Conservation (phyloP, 2,329 filamentous ascomycete genomes). For the Pseudocercospora cruenta region DNA sequence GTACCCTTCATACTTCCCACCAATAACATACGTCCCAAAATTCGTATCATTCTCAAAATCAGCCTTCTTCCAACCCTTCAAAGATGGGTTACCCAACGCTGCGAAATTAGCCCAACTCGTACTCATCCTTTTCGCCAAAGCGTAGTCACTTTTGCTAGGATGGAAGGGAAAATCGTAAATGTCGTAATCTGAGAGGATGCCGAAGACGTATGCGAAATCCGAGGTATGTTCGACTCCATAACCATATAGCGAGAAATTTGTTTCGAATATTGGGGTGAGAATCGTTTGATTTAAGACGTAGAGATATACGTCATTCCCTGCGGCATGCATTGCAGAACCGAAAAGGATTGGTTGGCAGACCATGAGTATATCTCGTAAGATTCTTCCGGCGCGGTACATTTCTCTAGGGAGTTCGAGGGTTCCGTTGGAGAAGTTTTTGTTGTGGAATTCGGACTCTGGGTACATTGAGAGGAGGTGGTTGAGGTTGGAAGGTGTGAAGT, state of each 20-base stretch:
- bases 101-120: slow-evolving; percentile 56
- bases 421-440: slow-evolving; percentile 39
- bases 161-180: slow-evolving; percentile 38
- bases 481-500: slow-evolving; percentile 37
- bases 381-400: slow-evolving; percentile 55
- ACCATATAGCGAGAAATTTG: slow-evolving; percentile 40
- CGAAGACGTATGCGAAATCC: slow-evolving; percentile 59
- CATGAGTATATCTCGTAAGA: slow-evolving; percentile 59
- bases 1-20: slow-evolving; percentile 50
- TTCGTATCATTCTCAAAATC: slow-evolving; percentile 34
- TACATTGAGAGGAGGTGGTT: slow-evolving; percentile 39
- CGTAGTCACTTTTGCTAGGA: slow-evolving; percentile 46
- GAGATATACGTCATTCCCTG: slow-evolving; percentile 50
- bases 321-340: slow-evolving; percentile 44
- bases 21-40: slow-evolving; percentile 48
- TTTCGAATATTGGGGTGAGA: slow-evolving; percentile 49
- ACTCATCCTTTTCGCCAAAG: slow-evolving; percentile 46
- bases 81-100: slow-evolving; percentile 43
- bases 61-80: slow-evolving; percentile 48
- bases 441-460: slow-evolving; percentile 48
- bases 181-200: slow-evolving; percentile 46
- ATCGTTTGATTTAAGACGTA: slow-evolving; percentile 61
- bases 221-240: slow-evolving; percentile 56
- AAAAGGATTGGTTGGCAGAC: slow-evolving; percentile 53
- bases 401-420: slow-evolving; percentile 44